Evolutionary conservation across 2,329 filamentous ascomycete species (phyloP).

Genomic region (Mariannaea sp.): DNA sequence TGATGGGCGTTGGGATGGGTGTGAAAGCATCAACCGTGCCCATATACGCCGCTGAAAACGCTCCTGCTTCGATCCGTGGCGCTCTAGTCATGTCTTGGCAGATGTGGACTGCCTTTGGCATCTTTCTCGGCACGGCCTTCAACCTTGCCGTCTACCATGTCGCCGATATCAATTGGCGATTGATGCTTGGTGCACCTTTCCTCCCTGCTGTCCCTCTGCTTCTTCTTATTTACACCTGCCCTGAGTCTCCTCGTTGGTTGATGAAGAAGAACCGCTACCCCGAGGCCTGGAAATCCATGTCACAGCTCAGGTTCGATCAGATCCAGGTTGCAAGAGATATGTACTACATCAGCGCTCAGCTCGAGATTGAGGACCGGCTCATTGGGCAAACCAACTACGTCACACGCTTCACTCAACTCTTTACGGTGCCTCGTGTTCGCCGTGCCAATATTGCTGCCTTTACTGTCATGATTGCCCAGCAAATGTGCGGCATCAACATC

Average conservation of each 20-base stretch:
- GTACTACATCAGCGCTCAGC: constrained; percentile 57
- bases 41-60: constrained; percentile 75
- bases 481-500: constrained; percentile 72
- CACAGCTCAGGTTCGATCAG: constrained; percentile 55
- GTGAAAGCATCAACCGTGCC: constrained; percentile 69
- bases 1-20: constrained; percentile 72
- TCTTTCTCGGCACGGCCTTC: constrained; percentile 50
- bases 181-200: constrained; percentile 64
- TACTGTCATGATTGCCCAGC: constrained; percentile 79
- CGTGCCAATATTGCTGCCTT: constrained; percentile 77
- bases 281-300: constrained; percentile 63
- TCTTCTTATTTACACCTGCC: constrained; percentile 62
- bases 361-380: constrained; percentile 47
- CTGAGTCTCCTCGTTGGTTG: constrained; percentile 67
- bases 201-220: constrained; percentile 60
- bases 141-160: constrained; percentile 42
- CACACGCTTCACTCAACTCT: constrained; percentile 62
- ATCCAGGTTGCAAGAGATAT: constrained; percentile 64
- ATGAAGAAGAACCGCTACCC: constrained; percentile 67
- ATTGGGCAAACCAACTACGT: constrained; percentile 47
- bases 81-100: constrained; percentile 83
- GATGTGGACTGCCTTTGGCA: constrained; percentile 66
- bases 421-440: constrained; percentile 70
- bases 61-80: constrained; percentile 70
- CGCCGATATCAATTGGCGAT: constrained; percentile 43